Base-by-base conservation (phyloP, 306 rosid species). In the Begonia fuchsioides region DNA sequence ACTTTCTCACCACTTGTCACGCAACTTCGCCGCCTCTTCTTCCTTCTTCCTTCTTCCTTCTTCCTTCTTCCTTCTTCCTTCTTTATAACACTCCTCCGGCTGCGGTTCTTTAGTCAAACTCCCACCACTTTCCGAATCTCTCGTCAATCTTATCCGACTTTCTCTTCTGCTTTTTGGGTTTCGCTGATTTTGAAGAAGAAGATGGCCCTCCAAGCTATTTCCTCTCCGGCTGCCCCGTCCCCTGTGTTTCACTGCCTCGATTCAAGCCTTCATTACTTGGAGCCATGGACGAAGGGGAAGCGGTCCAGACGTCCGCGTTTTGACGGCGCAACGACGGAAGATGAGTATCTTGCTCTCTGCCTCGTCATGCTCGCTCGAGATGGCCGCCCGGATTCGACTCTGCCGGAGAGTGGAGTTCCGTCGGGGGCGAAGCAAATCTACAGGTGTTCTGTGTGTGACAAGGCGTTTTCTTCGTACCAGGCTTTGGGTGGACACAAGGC, bases 401-500 rank as follows among this genome's bases (percentile, higher is more conserved):
- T n/a, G n/a, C n/a, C n/a, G n/a, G n/a, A n/a, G n/a, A n/a, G n/a
- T n/a, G 68, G 56, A 12, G 6, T 64, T 9, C 11, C 50, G 12
- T 73, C 70, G 41, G 12, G 65, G 7, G 10, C 49, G 51, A 79
- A 72, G 53, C 71, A 52, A 1, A 60, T 68, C 15, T 77, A 79
- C 61, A 61, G 15, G 62, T 90, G 98, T 47, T 65, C 72, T 10
- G 78, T 90, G 1, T 85, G 98, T 54, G 45, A 68, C 75, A 90
- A 79, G 57, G 78, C 78, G 0, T 90, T 90, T 16, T 17, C 92
- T 0, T 90, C 98, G 3, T 85, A 81, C 59, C 98, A 90, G 32
- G 98, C 98, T 12, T 76, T 85, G 12, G 98, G 95, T 2, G 98
- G 98, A 0, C 98, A 90, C 74, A 90, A 85, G 58, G 90, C 98